These are phyloP conservation scores for Phytophthora boehmeriae DNA, from an alignment of 352 stramenopile species.

Conservation along the genomic window DNA sequence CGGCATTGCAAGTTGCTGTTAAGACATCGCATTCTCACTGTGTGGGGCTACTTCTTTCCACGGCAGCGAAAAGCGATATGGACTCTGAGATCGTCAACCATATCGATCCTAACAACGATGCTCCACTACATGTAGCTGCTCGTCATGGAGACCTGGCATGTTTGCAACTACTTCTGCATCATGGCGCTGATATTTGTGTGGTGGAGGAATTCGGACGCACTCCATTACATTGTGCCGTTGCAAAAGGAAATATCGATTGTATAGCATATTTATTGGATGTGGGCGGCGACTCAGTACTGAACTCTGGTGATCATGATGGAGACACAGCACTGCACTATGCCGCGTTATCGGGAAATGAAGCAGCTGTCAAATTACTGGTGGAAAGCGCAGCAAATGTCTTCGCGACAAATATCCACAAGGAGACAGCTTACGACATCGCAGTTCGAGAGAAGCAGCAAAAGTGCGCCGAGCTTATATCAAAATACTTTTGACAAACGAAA, in stretches of 20 bases:
- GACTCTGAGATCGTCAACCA: constrained; percentile 89
- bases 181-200: constrained; percentile 83
- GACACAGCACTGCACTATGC: constrained; percentile 84
- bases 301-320: constrained; percentile 74
- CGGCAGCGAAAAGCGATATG: constrained; percentile 86
- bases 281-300: constrained; percentile 79
- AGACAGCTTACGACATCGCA: constrained; percentile 73
- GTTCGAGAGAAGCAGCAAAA: constrained; percentile 51
- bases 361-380: constrained; percentile 72
- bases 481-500: constrained; percentile 59
- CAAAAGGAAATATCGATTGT: constrained; percentile 67
- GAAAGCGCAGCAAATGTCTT: constrained; percentile 80
- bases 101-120: constrained; percentile 81
- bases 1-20: constrained; percentile 78
- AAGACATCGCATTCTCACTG: constrained; percentile 65
- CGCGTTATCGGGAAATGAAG: constrained; percentile 58
- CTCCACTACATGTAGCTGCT: constrained; percentile 79
- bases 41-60: constrained; percentile 64
- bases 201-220: constrained; percentile 83
- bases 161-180: constrained; percentile 75
- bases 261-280: constrained; percentile 87
- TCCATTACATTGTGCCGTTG: constrained; percentile 76
- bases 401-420: constrained; percentile 57
- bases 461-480: constrained; percentile 58
- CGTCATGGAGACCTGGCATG: constrained; percentile 72